phyloP scores from a whole-genome alignment of 257 asterid species.

The Rhazya stricta region DNA sequence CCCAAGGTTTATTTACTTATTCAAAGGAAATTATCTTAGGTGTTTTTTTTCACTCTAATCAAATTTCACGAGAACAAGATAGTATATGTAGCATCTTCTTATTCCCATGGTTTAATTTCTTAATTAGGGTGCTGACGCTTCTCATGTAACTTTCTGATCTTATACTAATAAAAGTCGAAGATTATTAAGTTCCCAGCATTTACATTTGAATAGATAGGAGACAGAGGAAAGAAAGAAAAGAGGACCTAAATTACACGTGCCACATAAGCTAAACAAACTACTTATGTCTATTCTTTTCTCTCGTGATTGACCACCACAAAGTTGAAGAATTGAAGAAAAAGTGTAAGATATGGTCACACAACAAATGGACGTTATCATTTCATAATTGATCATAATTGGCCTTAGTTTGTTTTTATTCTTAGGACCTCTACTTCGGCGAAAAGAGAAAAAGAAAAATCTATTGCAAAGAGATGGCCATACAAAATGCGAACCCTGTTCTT shows the following conservation, averaged over 20 bases:
- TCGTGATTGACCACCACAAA: background rate
- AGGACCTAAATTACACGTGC: no score
- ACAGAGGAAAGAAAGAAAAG: no score
- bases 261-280: background rate
- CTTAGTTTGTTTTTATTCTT: background rate
- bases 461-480: background rate
- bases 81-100: background rate
- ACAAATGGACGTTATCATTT: background rate
- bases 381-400: background rate
- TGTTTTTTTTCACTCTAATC: background rate
- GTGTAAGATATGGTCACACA: background rate
- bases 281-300: background rate
- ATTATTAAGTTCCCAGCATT: background rate
- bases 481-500: background rate
- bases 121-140: no score
- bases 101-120: background rate
- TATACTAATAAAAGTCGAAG: background rate
- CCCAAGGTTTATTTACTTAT: no score
- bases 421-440: background rate
- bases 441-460: background rate
- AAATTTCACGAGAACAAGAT: background rate
- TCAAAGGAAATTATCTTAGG: background rate
- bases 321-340: background rate
- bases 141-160: background rate
- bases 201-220: no score